Base-by-base conservation (phyloP, 2,329 filamentous ascomycete species). In the Ceratocystis colombiana region DNA sequence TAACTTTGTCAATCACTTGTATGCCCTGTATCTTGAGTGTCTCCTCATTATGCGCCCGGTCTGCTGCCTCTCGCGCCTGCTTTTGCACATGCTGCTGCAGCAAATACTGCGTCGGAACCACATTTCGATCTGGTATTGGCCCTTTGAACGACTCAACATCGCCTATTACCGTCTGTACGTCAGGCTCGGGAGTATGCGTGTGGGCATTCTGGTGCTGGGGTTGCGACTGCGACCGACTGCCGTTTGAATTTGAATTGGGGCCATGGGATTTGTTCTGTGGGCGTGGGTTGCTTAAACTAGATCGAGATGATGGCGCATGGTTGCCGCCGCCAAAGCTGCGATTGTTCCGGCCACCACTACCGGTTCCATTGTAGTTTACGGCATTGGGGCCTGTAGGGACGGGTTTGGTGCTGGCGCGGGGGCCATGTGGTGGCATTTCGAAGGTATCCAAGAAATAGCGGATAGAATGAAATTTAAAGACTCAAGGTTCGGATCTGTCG, bases 1-100 rank as follows among this genome's bases (percentile, higher is more conserved):
- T 84, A 53, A 96, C 88, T 68, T 86, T 88, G 72, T 96, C 90
- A 69, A 99, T 93, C 80, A 93, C 88, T 68, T 90, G 84, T 8
- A 96, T 87, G 20, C 93, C 94, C 72, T 94, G 90, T 57, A 97
- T 77, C 64, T 93, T 86, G 70, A 90, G 85, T 68, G 78, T 84
- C 72, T 93, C 89, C 74, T 97, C 92, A 12, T 61, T 59, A 67
- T 88, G 86, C 46, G 88, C 84, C 64, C 89, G 85, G 72, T 89
- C 88, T 71, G 87, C 84, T 48, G 85, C 85, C 69, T 87, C 85
- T 22, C 84, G 82, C 57, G 82, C 80, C 67, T 96, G 82, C 74
- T 86, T 86, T 68, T 90, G 86, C 66, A 97, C 83, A 71, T 85
- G 85, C 71, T 90, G 86, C 73, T 96, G 90, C 70, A 90, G 88